phyloP scores from a whole-genome alignment of 306 rosid genomes.

The Glycine tomentella region DNA sequence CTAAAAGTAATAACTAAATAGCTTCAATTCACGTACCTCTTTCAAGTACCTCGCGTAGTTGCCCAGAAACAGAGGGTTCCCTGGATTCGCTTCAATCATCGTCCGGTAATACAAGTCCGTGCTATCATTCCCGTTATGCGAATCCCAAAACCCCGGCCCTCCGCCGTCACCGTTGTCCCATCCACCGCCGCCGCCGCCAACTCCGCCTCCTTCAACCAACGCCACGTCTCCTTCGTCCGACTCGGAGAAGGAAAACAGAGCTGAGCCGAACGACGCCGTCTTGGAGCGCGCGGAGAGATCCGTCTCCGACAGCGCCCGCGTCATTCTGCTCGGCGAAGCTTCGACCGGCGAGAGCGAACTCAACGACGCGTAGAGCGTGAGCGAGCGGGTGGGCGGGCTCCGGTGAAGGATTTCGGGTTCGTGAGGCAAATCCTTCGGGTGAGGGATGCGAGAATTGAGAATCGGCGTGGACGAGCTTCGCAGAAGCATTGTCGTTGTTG shows the following conservation, averaged over 20 bases:
- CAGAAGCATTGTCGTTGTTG: conserved; percentile 52
- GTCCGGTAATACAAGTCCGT: conserved; percentile 69
- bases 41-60: conserved; percentile 85
- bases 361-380: conserved; percentile 48
- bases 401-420: conserved; percentile 55
- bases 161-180: conserved; percentile 65
- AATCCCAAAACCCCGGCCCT: conserved; percentile 61
- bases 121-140: conserved; percentile 54
- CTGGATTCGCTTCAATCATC: conserved; percentile 80
- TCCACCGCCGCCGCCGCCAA: conserved; percentile 52
- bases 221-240: conserved; percentile 46
- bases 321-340: conserved; percentile 45
- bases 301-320: conserved; percentile 60
- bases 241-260: conserved; percentile 56
- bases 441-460: conserved; percentile 56
- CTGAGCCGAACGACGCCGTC: conserved; percentile 56
- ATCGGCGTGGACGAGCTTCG: conserved; percentile 68
- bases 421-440: conserved; percentile 44
- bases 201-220: conserved; percentile 35
- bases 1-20: too few species aligned
- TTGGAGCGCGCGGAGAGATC: conserved; percentile 55
- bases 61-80: conserved; percentile 72
- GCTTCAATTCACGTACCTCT: conserved; percentile 58
- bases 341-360: conserved; percentile 43
- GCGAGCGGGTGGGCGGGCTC: conserved; percentile 51